Base-by-base conservation (phyloP, 192 early-diverging fungal species). In the Ambispora gerdemannii region DNA sequence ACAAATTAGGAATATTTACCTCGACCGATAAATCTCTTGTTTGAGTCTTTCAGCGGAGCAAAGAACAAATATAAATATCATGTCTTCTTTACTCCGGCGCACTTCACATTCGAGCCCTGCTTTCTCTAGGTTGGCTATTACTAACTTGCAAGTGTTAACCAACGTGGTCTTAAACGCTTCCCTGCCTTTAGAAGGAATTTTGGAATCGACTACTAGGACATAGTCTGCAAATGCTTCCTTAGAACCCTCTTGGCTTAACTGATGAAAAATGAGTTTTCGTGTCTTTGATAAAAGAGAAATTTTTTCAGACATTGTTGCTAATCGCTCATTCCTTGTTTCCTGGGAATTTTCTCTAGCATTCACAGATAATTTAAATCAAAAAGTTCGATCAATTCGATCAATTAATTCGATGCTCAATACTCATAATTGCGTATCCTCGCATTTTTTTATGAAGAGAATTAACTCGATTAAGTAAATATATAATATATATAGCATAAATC, bases 31-130 rank as follows among this genome's bases (percentile, higher is more conserved):
- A 55, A 76, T 69, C 65, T 86, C 81, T 28, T 78, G 77, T 70
- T 84, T 78, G 19, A 87, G 72, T 53, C 80, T 72, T 8, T 60
- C 52, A 74, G 80, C 79, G n/a, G 86, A 82, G 70, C 91, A 91
- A 56, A 80, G 72, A 7, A 92, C 82, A 71, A 92, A 86, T 50
- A 92, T 53, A 30, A 91, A 81, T 28, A 92, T 61, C n/a, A 75
- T 75, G 56, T 83, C 70, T 65, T 77, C 70, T 67, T 76, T 69
- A 66, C 87, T 80, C 53, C 81, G 77, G 15, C 84, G 81, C 35
- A 91, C 81, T 76, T 89, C 84, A 34, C 85, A 83, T 24, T 77
- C 73, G 22, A 94, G 85, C 4, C 88, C 86, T 0, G 86, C 91
- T 2, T 68, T 66, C 6, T 75, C 49, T 64, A 93, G 79, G 25